phyloP scores from a whole-genome alignment of 768 basidiomycete genomes.

The Lyophyllum decastes region DNA sequence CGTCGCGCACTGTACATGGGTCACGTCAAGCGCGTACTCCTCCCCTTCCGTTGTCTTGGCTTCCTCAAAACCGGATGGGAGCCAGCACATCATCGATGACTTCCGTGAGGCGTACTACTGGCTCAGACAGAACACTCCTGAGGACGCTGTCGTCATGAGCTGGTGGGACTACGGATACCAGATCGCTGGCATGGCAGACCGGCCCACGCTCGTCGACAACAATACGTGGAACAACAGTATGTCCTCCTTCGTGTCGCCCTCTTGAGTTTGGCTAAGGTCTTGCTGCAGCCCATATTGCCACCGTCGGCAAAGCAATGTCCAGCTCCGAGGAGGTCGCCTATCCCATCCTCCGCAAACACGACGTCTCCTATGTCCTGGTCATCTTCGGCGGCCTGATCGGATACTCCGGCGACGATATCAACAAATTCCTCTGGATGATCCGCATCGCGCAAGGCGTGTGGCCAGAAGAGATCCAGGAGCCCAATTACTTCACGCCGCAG shows the following conservation, averaged over 20 bases:
- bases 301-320: slow-evolving; percentile 98
- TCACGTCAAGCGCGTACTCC: slow-evolving; percentile 92
- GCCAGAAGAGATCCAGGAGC: slow-evolving; percentile 97
- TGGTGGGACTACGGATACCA: slow-evolving; percentile 99
- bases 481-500: slow-evolving; percentile 87
- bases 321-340: slow-evolving; percentile 93
- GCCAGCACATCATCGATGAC: slow-evolving; percentile 95
- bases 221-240: slow-evolving; percentile 99
- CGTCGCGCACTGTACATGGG: slow-evolving; percentile 96
- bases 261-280: background rate
- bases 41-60: slow-evolving; percentile 96
- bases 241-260: slow-evolving; percentile 29
- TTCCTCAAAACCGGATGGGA: slow-evolving; percentile 77
- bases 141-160: slow-evolving; percentile 93
- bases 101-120: slow-evolving; percentile 99
- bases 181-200: slow-evolving; percentile 98
- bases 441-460: slow-evolving; percentile 93
- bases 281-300: slow-evolving; percentile 87
- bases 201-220: slow-evolving; percentile 95
- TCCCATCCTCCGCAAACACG: slow-evolving; percentile 95
- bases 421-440: slow-evolving; percentile 99
- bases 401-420: slow-evolving; percentile 98
- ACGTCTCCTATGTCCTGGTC: slow-evolving; percentile 95
- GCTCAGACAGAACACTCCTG: slow-evolving; percentile 92
- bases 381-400: slow-evolving; percentile 97